phyloP scores from a whole-genome alignment of 768 basidiomycete species.

The Imleria badia region DNA sequence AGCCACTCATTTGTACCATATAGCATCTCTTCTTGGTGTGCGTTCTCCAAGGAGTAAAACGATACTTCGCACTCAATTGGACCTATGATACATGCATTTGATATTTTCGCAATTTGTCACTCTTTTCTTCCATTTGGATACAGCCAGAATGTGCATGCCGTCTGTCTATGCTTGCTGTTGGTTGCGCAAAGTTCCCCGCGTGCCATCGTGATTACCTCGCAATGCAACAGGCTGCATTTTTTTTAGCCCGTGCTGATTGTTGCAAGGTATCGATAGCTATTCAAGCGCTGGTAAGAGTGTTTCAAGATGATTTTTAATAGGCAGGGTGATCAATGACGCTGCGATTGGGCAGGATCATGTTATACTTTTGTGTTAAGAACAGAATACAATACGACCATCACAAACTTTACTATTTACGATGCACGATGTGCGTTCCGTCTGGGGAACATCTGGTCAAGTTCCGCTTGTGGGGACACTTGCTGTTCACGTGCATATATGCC shows the following conservation, averaged over 20 bases:
- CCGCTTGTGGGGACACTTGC: not conserved
- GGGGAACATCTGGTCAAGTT: not conserved
- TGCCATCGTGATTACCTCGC: slow-evolving; percentile 1
- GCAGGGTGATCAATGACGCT: slow-evolving; percentile 1
- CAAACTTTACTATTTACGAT: slow-evolving; percentile 12
- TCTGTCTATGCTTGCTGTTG: not conserved
- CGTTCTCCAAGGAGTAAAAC: slow-evolving; percentile 4
- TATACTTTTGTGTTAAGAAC: slow-evolving; percentile 2
- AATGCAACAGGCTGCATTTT: not conserved
- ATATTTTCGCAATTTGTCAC: not conserved
- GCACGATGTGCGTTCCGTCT: slow-evolving; percentile 10
- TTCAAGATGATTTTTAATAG: slow-evolving; percentile 5
- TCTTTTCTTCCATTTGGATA: not conserved
- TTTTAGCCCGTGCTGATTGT: not conserved
- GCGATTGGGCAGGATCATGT: not conserved
- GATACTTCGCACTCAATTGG: slow-evolving; percentile 1
- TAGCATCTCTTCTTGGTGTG: not conserved
- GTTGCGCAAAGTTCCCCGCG: not conserved
- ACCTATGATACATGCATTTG: slow-evolving; percentile 3
- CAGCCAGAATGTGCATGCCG: not conserved
- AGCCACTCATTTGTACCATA: slow-evolving; percentile 13
- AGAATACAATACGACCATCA: not conserved
- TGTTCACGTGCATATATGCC: slow-evolving; percentile 38
- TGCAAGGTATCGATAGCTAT: not conserved
- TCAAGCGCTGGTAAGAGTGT: slow-evolving; percentile 4